Conservation (phyloP, 139 green algal genomes). For the Coccomyxa sp. region DNA sequence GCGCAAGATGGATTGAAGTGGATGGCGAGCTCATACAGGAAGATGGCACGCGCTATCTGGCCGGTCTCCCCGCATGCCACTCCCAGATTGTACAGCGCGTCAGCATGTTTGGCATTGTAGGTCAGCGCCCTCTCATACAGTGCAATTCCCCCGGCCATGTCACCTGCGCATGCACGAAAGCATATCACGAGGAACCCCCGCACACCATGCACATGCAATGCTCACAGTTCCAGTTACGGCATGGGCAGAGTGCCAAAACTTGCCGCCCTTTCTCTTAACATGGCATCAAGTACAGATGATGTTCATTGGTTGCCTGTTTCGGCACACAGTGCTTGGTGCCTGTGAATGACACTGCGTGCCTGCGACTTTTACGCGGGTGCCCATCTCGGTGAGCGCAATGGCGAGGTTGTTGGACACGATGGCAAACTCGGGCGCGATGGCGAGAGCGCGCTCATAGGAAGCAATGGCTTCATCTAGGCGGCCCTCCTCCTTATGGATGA, state of each 20-base stretch:
- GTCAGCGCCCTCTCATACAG: conserved; percentile 69
- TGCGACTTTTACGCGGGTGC: conserved; percentile 51
- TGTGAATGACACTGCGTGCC: not conserved
- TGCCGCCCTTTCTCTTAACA: not conserved
- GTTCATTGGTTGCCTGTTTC: no score
- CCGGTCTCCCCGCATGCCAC: conserved; percentile 70
- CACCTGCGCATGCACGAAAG: not conserved
- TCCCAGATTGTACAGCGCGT: conserved; percentile 95
- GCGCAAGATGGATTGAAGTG: conserved; percentile 71
- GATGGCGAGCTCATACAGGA: conserved; percentile 86
- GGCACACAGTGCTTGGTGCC: no score
- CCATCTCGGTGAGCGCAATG: conserved; percentile 79
- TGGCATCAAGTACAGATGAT: not conserved
- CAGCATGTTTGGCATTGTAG: conserved; percentile 53
- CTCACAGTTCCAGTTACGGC: not conserved
- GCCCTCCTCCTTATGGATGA: conserved; percentile 65
- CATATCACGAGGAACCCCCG: no score
- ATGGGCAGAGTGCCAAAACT: not conserved
- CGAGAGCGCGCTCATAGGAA: conserved; percentile 75
- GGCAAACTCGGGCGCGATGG: conserved; percentile 47
- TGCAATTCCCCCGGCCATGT: conserved; percentile 20
- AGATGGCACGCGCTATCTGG: conserved; percentile 73
- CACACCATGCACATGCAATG: not conserved
- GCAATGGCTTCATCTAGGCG: conserved; percentile 69
- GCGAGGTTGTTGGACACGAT: conserved; percentile 73